Percentiles rank a stretch among this genome's conserved stretches.
phyloP scores from a whole-genome alignment of 192 early-diverging fungal species.

The Spinellus fusiger region DNA sequence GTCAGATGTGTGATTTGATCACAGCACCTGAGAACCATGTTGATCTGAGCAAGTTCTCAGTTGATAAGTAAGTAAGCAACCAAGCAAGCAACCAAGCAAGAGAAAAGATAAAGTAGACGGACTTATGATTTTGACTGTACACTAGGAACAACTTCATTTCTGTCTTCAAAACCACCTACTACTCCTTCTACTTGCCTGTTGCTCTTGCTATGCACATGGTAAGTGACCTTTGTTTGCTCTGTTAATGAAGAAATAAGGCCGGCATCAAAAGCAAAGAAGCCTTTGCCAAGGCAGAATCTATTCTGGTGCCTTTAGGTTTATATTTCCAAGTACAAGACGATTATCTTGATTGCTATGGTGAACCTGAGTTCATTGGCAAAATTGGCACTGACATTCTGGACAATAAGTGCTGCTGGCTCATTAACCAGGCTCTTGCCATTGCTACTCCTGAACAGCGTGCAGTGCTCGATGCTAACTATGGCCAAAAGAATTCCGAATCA shows the following conservation, averaged over 20 bases:
- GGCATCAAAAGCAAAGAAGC: constrained; percentile 74
- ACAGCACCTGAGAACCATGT: constrained; percentile 97
- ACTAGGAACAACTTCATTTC: constrained; percentile 85
- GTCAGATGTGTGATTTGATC: constrained; percentile 94
- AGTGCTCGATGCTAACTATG: constrained; percentile 60
- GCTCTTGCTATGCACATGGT: constrained; percentile 89
- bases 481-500: constrained; percentile 47
- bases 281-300: constrained; percentile 75
- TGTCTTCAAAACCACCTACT: constrained; percentile 97
- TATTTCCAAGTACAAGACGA: constrained; percentile 99
- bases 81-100: background rate
- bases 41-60: constrained; percentile 86
- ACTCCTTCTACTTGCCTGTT: constrained; percentile 98
- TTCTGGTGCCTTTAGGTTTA: constrained; percentile 92
- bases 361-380: constrained; percentile 90
- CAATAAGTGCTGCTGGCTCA: constrained; percentile 99
- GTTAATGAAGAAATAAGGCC: constrained; percentile 32
- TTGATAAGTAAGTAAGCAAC: constrained; percentile 63
- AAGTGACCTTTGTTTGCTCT: constrained; percentile 1
- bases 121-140: background rate
- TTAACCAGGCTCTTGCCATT: constrained; percentile 83
- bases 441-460: constrained; percentile 79
- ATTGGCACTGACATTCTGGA: constrained; percentile 99
- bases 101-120: too few species aligned
- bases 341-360: constrained; percentile 95